Conservation (phyloP, 2,329 filamentous ascomycete species). For the Ustulina deusta region DNA sequence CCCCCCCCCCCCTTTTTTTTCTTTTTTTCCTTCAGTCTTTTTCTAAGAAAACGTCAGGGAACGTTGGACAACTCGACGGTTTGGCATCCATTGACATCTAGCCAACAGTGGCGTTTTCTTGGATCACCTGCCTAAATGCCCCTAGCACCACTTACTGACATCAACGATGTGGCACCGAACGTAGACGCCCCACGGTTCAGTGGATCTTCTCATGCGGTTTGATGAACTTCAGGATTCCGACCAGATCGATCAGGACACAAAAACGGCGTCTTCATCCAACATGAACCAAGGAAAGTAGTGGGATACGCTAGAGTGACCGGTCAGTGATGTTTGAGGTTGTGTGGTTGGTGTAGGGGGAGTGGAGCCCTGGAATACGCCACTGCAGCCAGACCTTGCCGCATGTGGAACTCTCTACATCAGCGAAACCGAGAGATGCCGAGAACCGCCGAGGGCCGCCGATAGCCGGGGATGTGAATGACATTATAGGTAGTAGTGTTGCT, state of each 20-base stretch:
- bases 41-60: too few relatives aligned
- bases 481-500: slow-evolving; percentile 13
- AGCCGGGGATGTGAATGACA: slow-evolving; percentile 9
- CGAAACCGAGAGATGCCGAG: slow-evolving; percentile 34
- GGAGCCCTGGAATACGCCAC: neutral
- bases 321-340: slow-evolving; percentile 21
- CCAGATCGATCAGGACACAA: slow-evolving; percentile 5
- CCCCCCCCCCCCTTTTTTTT: too few relatives aligned
- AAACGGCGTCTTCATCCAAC: slow-evolving; percentile 21
- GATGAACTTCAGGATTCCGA: slow-evolving; percentile 15
- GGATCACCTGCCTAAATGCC: slow-evolving; percentile 1
- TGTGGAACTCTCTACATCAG: slow-evolving; percentile 28
- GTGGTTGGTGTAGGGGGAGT: slow-evolving; percentile 12
- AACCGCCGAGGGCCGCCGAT: slow-evolving; percentile 36
- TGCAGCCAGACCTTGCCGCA: neutral
- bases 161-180: slow-evolving; percentile 23
- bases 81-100: slow-evolving; percentile 10
- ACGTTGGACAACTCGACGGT: neutral
- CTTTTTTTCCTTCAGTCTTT: too few relatives aligned
- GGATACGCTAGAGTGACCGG: slow-evolving; percentile 21
- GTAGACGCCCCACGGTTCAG: slow-evolving; percentile 15
- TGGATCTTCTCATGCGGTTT: slow-evolving; percentile 26
- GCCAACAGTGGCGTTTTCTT: slow-evolving; percentile 10
- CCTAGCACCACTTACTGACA: slow-evolving; percentile 27
- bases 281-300: slow-evolving; percentile 18